A percentile compares a stretch with the other conserved stretches of the same genome.
Conservation (phyloP, 306 rosid species). For the Vicia faba region DNA sequence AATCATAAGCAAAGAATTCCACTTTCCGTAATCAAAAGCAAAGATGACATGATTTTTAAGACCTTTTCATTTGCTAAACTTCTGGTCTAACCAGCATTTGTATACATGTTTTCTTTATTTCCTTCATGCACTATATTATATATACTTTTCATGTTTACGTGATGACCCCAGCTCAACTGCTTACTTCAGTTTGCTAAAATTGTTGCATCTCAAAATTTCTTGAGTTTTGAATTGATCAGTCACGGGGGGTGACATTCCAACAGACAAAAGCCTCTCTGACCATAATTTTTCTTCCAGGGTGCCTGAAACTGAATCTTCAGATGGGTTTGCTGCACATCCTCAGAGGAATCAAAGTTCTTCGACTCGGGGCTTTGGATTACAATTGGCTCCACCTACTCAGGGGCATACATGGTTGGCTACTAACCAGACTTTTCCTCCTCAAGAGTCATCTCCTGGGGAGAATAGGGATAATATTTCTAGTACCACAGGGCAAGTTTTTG, state of each 20-base stretch:
- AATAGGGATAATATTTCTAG: conserved; percentile 51
- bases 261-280: conserved; percentile 60
- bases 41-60: not conserved
- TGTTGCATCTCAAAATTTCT: conserved; percentile 69
- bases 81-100: conserved; percentile 3
- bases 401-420: conserved; percentile 51
- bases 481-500: conserved; percentile 51
- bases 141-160: conserved; percentile 24
- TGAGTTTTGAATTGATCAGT: conserved; percentile 68
- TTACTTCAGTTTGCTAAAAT: conserved; percentile 39
- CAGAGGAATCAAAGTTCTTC: conserved; percentile 60
- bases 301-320: conserved; percentile 72
- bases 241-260: conserved; percentile 43
- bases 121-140: not conserved
- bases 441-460: conserved; percentile 63
- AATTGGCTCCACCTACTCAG: conserved; percentile 92
- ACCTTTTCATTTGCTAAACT: conserved; percentile 12
- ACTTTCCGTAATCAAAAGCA: conserved; percentile 13
- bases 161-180: conserved; percentile 38
- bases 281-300: conserved; percentile 59
- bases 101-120: conserved; percentile 11
- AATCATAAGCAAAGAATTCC: conserved; percentile 7
- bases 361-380: conserved; percentile 83
- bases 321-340: conserved; percentile 65
- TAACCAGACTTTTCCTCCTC: conserved; percentile 49